These are phyloP conservation scores for Mortierella sp. DNA, from an alignment of 371 early-diverging fungal species.

Conservation along the genomic window DNA sequence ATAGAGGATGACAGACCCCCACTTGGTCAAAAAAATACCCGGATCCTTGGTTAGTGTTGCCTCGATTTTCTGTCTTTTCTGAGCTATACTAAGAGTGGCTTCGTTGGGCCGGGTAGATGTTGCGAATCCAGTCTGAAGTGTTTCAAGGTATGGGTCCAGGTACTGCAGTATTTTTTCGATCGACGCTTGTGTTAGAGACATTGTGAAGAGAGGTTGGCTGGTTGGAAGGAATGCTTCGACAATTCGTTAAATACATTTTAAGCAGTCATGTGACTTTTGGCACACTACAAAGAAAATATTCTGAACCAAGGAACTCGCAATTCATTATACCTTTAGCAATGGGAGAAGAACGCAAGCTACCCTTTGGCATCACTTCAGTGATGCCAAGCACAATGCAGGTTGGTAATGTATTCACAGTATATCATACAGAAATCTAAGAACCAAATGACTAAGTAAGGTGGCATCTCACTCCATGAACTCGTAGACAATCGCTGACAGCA, in stretches of 20 bases:
- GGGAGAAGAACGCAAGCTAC: conserved; percentile 53
- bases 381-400: conserved; percentile 58
- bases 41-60: conserved; percentile 30
- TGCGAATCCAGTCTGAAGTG: conserved; percentile 53
- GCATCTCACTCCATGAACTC: background rate
- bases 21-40: conserved; percentile 48
- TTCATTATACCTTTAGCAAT: conserved; percentile 11
- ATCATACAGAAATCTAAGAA: background rate
- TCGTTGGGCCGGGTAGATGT: conserved; percentile 50
- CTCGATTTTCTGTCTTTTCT: conserved; percentile 43
- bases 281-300: no score
- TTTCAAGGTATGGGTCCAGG: conserved; percentile 45
- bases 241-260: background rate
- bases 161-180: conserved; percentile 32
- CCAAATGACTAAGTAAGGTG: background rate
- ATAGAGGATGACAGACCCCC: conserved; percentile 55
- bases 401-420: background rate
- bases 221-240: background rate
- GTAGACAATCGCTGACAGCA: conserved; percentile 70
- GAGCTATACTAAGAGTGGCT: conserved; percentile 26
- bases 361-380: conserved; percentile 54
- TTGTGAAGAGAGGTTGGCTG: background rate
- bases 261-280: background rate
- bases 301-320: background rate
- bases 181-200: conserved; percentile 25